Percentiles rank a stretch among this genome's conserved stretches.
Conservation (phyloP, 805 yeast genomes). For the Candida ovalis region DNA sequence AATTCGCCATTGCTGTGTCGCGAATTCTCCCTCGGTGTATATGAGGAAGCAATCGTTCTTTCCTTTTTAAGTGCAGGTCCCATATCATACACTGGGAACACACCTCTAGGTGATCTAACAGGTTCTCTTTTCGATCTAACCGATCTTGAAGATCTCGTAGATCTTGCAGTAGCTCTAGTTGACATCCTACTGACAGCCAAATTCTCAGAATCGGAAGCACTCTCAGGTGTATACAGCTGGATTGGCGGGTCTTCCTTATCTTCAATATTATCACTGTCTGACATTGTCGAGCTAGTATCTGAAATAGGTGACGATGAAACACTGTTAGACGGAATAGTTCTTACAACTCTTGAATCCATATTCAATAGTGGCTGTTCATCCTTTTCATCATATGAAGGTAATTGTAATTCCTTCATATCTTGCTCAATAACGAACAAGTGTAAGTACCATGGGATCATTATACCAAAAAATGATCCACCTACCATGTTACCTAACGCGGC, state of each 20-base stretch:
- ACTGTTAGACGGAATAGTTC: slow-evolving; percentile 28
- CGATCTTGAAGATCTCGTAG: slow-evolving; percentile 2
- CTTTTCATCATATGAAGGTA: slow-evolving; percentile 66
- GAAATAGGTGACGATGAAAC: not conserved
- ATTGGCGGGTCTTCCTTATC: slow-evolving; percentile 3
- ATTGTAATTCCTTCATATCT: slow-evolving; percentile 56
- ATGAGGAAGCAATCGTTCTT: slow-evolving; percentile 49
- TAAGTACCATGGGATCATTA: slow-evolving; percentile 65
- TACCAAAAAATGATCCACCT: slow-evolving; percentile 71
- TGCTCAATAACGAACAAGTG: slow-evolving; percentile 70
- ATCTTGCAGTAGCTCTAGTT: not conserved
- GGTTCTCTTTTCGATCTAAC: not conserved
- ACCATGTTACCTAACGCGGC: slow-evolving; percentile 71
- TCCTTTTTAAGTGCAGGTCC: slow-evolving; percentile 59
- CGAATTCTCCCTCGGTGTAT: slow-evolving; percentile 3
- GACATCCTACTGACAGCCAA: not conserved
- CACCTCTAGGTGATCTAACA: slow-evolving; percentile 64
- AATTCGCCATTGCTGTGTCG: not conserved
- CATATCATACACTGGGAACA: slow-evolving; percentile 79
- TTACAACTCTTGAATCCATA: slow-evolving; percentile 74
- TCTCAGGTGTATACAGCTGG: not conserved
- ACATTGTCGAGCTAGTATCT: not conserved
- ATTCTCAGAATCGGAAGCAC: not conserved
- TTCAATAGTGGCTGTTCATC: slow-evolving; percentile 81
- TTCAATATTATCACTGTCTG: not conserved